Conservation (phyloP, 2,329 filamentous ascomycete genomes). For the Knoxdaviesia proteae region DNA sequence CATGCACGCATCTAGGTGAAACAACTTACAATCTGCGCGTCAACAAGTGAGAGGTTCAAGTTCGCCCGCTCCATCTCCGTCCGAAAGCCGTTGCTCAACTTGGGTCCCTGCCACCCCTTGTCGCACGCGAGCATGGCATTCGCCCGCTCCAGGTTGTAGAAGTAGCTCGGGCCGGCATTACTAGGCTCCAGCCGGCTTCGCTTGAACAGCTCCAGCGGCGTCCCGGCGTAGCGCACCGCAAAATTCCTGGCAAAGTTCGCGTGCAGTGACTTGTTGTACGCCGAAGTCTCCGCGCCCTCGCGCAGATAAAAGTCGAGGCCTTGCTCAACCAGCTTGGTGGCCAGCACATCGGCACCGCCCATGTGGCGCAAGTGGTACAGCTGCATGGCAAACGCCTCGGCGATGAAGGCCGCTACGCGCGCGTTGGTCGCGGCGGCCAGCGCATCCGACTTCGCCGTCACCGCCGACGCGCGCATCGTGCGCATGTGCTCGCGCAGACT, state of each 20-base stretch:
- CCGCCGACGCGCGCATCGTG: conserved; percentile 27
- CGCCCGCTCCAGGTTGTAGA: conserved; percentile 63
- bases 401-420: conserved; percentile 59
- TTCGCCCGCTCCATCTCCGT: conserved; percentile 76
- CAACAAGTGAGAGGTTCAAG: conserved; percentile 73
- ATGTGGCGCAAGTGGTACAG: conserved; percentile 68
- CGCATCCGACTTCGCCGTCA: conserved; percentile 32
- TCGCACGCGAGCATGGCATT: conserved; percentile 59
- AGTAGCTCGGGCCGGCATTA: conserved; percentile 56
- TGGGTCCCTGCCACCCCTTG: conserved; percentile 51
- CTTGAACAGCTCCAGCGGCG: conserved; percentile 61
- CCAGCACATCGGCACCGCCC: conserved; percentile 41
- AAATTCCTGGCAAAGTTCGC: conserved; percentile 73
- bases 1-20: not conserved
- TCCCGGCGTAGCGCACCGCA: conserved; percentile 51
- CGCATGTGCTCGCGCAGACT: conserved; percentile 51
- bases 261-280: conserved; percentile 77
- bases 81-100: conserved; percentile 49
- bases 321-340: conserved; percentile 44
- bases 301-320: conserved; percentile 64
- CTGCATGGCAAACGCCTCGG: conserved; percentile 79
- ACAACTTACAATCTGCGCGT: conserved; percentile 60
- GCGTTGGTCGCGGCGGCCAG: conserved; percentile 40
- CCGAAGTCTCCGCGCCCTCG: conserved; percentile 56
- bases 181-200: conserved; percentile 45